phyloP scores from a whole-genome alignment of 768 basidiomycete genomes.

The Tylopilus sp. region DNA sequence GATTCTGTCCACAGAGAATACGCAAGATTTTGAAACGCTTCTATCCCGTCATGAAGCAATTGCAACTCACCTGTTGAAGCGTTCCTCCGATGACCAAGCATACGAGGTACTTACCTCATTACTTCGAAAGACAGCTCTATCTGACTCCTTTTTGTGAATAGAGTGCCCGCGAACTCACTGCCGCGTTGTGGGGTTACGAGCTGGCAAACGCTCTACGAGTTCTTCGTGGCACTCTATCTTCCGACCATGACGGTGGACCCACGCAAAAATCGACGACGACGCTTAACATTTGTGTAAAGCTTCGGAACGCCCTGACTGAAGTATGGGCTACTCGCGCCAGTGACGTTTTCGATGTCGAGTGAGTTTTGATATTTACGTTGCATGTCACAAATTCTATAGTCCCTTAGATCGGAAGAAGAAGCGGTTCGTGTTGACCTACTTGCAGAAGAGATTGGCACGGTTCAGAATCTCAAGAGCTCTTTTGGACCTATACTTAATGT shows the following conservation, averaged over 20 bases:
- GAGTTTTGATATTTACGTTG: conserved; percentile 15
- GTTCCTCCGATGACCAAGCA: conserved; percentile 75
- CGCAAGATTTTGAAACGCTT: conserved; percentile 54
- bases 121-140: background rate
- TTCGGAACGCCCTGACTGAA: conserved; percentile 62
- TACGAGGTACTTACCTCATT: conserved; percentile 53
- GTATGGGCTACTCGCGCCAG: conserved; percentile 68
- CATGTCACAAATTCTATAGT: conserved; percentile 2
- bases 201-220: conserved; percentile 66
- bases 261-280: conserved; percentile 7
- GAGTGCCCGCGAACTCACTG: conserved; percentile 83
- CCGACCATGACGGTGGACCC: conserved; percentile 36
- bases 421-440: conserved; percentile 61
- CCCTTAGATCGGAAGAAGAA: conserved; percentile 66
- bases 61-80: conserved; percentile 61
- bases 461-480: conserved; percentile 72
- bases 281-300: conserved; percentile 45
- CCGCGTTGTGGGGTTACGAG: conserved; percentile 80
- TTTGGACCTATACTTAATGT: conserved; percentile 83
- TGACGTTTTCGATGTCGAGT: conserved; percentile 86
- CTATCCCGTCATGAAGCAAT: conserved; percentile 63
- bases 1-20: conserved; percentile 52
- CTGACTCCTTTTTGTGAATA: conserved; percentile 4
- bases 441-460: conserved; percentile 71
- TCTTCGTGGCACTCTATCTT: conserved; percentile 47